phyloP scores from a whole-genome alignment of 129 eudicot genomes.

The Chrysanthemum makinoi region DNA sequence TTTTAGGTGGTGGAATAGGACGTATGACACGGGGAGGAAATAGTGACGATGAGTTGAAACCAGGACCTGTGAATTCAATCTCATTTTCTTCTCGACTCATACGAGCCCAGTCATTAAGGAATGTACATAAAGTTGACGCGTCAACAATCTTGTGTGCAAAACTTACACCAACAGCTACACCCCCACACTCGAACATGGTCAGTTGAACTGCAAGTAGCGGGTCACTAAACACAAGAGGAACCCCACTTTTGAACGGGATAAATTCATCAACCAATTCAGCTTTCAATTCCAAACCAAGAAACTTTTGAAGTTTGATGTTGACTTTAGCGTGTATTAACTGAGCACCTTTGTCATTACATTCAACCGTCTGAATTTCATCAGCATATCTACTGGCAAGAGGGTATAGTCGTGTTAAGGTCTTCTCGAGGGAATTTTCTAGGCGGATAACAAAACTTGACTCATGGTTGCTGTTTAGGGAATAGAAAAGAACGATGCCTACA shows the following conservation, averaged over 20 bases:
- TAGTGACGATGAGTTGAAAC: slow-evolving; percentile 1
- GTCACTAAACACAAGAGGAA: slow-evolving; percentile 1
- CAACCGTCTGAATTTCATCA: background rate
- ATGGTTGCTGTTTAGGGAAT: background rate
- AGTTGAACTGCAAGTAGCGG: slow-evolving; percentile 23
- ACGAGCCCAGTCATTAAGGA: slow-evolving; percentile 22
- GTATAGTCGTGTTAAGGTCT: slow-evolving; percentile 22
- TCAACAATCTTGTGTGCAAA: slow-evolving; percentile 30
- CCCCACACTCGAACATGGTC: slow-evolving; percentile 31
- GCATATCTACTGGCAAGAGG: slow-evolving; percentile 35
- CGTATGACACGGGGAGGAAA: slow-evolving; percentile 20
- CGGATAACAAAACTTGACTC: background rate
- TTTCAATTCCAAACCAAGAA: background rate
- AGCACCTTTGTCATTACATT: slow-evolving; percentile 35
- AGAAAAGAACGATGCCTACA: slow-evolving; percentile 24
- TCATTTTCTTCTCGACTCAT: slow-evolving; percentile 6
- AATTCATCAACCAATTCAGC: slow-evolving; percentile 11
- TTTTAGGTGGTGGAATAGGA: background rate
- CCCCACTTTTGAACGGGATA: slow-evolving; percentile 10
- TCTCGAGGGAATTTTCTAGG: slow-evolving; percentile 1
- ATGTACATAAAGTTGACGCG: slow-evolving; percentile 13
- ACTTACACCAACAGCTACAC: slow-evolving; percentile 23
- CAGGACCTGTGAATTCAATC: background rate
- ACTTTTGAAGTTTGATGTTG: background rate
- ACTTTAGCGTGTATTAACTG: slow-evolving; percentile 19